Conservation (phyloP, 352 stramenopile genomes). For the Phytophthora quininea region DNA sequence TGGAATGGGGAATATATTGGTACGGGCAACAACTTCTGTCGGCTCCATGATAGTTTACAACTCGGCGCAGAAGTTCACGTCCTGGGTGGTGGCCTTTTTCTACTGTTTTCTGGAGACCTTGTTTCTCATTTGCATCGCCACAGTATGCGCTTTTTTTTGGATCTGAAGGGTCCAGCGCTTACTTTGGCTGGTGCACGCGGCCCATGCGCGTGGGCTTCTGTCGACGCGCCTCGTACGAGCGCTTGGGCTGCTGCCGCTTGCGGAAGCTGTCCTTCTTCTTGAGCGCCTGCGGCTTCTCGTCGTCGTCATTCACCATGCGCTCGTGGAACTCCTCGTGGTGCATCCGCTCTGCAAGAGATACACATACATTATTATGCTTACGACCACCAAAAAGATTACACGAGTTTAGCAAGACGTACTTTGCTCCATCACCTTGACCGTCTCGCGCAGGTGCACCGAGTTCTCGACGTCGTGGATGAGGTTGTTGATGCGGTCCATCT, state of each 20-base stretch:
- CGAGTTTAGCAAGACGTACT: constrained; percentile 20
- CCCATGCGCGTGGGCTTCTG: constrained; percentile 65
- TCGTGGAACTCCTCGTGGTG: constrained; percentile 76
- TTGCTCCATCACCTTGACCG: constrained; percentile 64
- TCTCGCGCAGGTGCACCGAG: constrained; percentile 62
- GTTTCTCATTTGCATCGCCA: constrained; percentile 6
- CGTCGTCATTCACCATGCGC: constrained; percentile 53
- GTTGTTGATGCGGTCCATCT: constrained; percentile 79
- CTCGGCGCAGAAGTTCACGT: constrained; percentile 22
- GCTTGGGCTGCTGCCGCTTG: constrained; percentile 50
- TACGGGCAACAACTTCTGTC: constrained; percentile 28
- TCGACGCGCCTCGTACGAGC: constrained; percentile 42
- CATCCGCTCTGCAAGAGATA: constrained; percentile 34
- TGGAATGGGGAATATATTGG: constrained; percentile 20
- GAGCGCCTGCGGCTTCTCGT: constrained; percentile 44
- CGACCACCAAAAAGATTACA: background rate
- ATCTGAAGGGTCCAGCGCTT: no score
- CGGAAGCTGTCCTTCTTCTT: constrained; percentile 57
- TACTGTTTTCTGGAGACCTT: constrained; percentile 19
- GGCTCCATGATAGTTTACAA: constrained; percentile 30
- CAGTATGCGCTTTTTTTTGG: background rate
- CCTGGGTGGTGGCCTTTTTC: no score
- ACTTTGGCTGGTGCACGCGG: constrained; percentile 76
- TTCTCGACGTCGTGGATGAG: constrained; percentile 81
- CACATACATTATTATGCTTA: no score